Percentiles rank a stretch among this genome's conserved stretches.
Evolutionary conservation across 1,284 basidiomycete genomes (phyloP).

Genomic region (Sporisorium exsertum): DNA sequence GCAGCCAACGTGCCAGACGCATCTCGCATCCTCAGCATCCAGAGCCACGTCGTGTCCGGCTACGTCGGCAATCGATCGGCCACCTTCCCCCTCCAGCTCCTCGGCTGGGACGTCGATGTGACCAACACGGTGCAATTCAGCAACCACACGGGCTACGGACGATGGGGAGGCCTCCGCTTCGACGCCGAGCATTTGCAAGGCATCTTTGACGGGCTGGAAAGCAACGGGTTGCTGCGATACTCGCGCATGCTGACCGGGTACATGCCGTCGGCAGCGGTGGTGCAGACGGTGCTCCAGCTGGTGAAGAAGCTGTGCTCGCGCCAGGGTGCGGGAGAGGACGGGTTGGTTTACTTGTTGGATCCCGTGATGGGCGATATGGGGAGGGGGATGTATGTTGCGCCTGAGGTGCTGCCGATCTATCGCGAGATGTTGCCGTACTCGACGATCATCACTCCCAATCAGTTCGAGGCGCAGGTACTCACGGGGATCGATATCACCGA

Average conservation of each 20-base stretch:
- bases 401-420: constrained; percentile 90
- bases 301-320: constrained; percentile 75
- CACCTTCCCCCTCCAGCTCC: constrained; percentile 91
- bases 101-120: constrained; percentile 96
- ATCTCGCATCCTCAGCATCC: constrained; percentile 74
- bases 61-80: constrained; percentile 90
- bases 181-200: constrained; percentile 69
- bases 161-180: constrained; percentile 70
- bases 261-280: constrained; percentile 84
- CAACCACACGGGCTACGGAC: constrained; percentile 85
- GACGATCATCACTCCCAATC: constrained; percentile 95
- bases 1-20: constrained; percentile 52
- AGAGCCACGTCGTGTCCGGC: constrained; percentile 92
- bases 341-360: constrained; percentile 85
- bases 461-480: constrained; percentile 90
- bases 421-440: constrained; percentile 80
- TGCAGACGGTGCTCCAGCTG: constrained; percentile 77
- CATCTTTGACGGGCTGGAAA: constrained; percentile 65
- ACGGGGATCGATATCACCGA: constrained; percentile 74
- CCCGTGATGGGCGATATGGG: constrained; percentile 74
- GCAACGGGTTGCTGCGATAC: constrained; percentile 61
- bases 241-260: constrained; percentile 74
- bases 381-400: constrained; percentile 81
- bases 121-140: constrained; percentile 85
- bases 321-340: constrained; percentile 69